A percentile compares a stretch with the other conserved stretches of the same genome.
These are phyloP conservation scores for Artemisia annua DNA, from an alignment of 129 eudicot genomes.

Conservation along the genomic window DNA sequence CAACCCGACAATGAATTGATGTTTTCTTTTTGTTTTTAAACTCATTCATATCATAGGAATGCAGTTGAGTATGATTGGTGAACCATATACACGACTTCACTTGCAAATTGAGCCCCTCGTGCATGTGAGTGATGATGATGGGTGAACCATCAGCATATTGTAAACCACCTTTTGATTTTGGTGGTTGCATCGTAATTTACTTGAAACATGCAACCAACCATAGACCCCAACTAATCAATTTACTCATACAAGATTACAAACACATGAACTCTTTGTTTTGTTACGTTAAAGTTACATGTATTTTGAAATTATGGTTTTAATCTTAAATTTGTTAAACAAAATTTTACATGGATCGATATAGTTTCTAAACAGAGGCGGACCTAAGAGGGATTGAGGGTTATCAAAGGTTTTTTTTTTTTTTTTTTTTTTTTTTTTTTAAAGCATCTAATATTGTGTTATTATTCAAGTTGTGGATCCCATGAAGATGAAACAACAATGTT, in stretches of 20 bases:
- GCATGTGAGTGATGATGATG: constrained; percentile 35
- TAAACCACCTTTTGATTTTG: constrained; percentile 32
- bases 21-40: background rate
- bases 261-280: constrained; percentile 5
- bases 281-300: background rate
- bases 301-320: background rate
- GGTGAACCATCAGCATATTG: constrained; percentile 19
- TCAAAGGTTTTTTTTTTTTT: too few species aligned
- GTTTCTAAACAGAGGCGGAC: too few species aligned
- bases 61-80: constrained; percentile 15
- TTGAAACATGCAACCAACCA: constrained; percentile 31
- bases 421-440: too few species aligned
- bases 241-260: constrained; percentile 7
- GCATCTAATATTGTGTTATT: background rate
- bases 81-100: constrained; percentile 6
- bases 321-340: too few species aligned
- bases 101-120: constrained; percentile 7
- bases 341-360: too few species aligned
- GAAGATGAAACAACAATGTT: constrained; percentile 26
- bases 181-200: constrained; percentile 32
- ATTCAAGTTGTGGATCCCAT: constrained; percentile 25
- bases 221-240: constrained; percentile 27
- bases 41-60: background rate
- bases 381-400: too few species aligned
- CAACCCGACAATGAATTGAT: background rate